A percentile compares a stretch with the other conserved stretches of the same genome.
Evolutionary conservation across 139 green algal species (phyloP).

Genomic region (Auxenochlorella pyrenoidosa): DNA sequence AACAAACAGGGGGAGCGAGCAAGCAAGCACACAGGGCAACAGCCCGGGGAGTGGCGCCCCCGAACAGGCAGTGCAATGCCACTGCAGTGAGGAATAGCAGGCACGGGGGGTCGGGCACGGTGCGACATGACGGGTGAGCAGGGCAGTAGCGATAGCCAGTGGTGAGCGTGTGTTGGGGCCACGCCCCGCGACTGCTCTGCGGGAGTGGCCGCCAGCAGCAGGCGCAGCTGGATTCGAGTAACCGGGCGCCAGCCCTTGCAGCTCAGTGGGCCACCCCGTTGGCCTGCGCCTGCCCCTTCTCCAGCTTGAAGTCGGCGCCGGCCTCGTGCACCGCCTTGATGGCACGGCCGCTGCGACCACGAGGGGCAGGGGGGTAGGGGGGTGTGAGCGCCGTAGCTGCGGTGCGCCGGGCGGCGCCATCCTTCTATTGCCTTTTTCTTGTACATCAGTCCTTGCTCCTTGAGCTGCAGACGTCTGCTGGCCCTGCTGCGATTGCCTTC

Average conservation of each 20-base stretch:
- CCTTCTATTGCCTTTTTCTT: too few species aligned
- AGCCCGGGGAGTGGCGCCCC: too few species aligned
- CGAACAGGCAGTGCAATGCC: not conserved
- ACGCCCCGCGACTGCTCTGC: not conserved
- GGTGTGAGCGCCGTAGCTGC: too few species aligned
- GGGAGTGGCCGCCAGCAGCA: not conserved
- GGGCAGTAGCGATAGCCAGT: too few species aligned
- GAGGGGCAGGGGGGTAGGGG: not conserved
- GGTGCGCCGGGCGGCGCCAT: too few species aligned
- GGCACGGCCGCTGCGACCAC: conserved; percentile 55
- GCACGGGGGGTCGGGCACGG: not conserved
- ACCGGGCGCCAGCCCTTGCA: not conserved
- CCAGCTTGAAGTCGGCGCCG: not conserved
- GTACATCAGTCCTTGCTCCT: too few species aligned
- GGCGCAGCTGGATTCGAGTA: not conserved
- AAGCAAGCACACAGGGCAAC: too few species aligned
- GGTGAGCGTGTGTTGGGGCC: not conserved
- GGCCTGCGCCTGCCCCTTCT: not conserved
- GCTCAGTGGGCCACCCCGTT: conserved; percentile 28
- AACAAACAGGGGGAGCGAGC: too few species aligned
- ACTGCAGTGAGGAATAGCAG: conserved; percentile 6
- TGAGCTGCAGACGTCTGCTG: too few species aligned
- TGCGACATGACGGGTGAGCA: too few species aligned
- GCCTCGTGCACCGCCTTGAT: conserved; percentile 59
- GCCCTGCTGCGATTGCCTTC: too few species aligned